A percentile compares a stretch with the other conserved stretches of the same genome.
Conservation (phyloP, 139 green algal species). For the Chlorella sorokiniana region DNA sequence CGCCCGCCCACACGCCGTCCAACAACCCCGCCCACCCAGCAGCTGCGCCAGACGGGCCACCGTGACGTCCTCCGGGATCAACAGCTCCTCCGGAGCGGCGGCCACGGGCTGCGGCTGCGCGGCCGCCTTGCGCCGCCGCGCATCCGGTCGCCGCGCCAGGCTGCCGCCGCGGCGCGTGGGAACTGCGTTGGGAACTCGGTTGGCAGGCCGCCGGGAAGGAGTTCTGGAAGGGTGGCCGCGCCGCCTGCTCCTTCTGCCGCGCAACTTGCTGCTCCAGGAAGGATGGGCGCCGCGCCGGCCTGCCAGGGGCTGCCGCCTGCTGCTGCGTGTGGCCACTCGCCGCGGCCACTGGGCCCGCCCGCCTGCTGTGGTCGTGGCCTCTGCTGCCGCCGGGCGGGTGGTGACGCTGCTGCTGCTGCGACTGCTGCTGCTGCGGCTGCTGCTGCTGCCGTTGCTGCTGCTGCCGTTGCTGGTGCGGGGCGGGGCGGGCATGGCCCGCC, state of each 20-base stretch:
- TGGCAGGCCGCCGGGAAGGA: slow-evolving; percentile 8
- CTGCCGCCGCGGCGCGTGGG: neutral
- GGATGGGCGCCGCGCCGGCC: too few species aligned
- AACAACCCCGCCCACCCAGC: slow-evolving; percentile 38
- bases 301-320: neutral
- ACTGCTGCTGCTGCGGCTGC: neutral
- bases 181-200: slow-evolving; percentile 14
- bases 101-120: neutral
- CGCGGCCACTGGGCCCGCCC: neutral
- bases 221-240: neutral
- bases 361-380: neutral
- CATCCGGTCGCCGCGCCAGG: neutral
- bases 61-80: slow-evolving; percentile 51
- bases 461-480: slow-evolving; percentile 4
- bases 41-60: slow-evolving; percentile 48
- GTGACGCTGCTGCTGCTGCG: neutral
- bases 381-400: neutral
- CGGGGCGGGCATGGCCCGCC: neutral
- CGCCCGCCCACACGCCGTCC: neutral
- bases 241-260: neutral
- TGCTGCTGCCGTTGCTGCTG: neutral
- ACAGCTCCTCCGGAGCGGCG: slow-evolving; percentile 3
- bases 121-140: neutral
- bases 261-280: neutral
- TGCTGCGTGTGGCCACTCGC: neutral